phyloP scores from a whole-genome alignment of 176 grass and related monocot species.

The Aegilops speltoides region DNA sequence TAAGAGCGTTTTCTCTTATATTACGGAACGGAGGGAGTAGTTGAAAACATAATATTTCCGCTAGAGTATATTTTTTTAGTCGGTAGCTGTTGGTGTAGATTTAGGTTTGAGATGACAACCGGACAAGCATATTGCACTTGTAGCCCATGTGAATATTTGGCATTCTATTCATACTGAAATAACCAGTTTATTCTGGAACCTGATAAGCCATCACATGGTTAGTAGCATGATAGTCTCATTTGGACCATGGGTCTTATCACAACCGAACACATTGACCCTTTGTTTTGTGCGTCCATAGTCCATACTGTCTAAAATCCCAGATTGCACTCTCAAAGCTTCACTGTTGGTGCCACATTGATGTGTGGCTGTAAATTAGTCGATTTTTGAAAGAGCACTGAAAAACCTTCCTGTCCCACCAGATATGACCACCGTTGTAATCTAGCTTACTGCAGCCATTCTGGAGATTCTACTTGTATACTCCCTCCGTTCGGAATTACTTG shows the following conservation, averaged over 20 bases:
- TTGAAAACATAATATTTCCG: background rate
- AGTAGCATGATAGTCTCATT: background rate
- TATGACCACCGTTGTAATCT: conserved; percentile 10
- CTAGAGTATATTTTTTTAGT: conserved; percentile 15
- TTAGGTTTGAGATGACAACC: background rate
- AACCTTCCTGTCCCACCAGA: background rate
- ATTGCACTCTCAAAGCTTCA: background rate
- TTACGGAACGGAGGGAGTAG: background rate
- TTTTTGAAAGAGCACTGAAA: conserved; percentile 14
- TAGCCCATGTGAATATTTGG: background rate
- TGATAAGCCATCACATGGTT: background rate
- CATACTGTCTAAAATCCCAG: background rate
- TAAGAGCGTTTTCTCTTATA: too few relatives aligned
- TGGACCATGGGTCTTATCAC: conserved; percentile 22
- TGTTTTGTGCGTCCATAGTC: background rate
- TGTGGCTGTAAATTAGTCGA: background rate
- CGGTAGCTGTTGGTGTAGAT: background rate
- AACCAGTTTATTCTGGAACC: conserved; percentile 17
- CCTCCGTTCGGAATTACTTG: too few relatives aligned
- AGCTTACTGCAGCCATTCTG: background rate
- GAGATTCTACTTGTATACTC: conserved; percentile 7
- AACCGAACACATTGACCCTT: background rate
- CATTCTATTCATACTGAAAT: conserved; percentile 12
- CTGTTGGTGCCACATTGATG: background rate
- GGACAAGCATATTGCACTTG: background rate